Percentiles rank a stretch among this genome's conserved stretches.
Evolutionary conservation across 495 filamentous ascomycete genomes (phyloP).

Genomic region (Schizothecium vesticola): DNA sequence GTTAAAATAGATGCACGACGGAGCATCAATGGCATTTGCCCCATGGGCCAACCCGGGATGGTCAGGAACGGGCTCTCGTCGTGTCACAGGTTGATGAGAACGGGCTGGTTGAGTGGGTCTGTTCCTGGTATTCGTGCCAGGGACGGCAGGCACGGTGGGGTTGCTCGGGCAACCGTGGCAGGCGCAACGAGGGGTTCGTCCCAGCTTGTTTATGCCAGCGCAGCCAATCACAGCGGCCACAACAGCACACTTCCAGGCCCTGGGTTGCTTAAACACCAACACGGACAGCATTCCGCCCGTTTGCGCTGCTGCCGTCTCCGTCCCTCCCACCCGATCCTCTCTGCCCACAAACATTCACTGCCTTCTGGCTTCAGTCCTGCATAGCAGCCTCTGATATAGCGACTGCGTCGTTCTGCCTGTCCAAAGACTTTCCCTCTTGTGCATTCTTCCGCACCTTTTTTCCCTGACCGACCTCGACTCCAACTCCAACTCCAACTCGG

Average conservation of each 20-base stretch:
- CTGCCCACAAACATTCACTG: not conserved
- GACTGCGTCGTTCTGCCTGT: not conserved
- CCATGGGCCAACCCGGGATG: not conserved
- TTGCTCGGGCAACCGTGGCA: constrained; percentile 19
- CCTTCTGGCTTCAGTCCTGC: not conserved
- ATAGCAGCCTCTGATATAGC: constrained; percentile 18
- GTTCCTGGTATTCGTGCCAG: not conserved
- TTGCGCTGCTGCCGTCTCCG: not conserved
- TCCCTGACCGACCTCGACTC: not conserved
- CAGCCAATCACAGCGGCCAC: constrained; percentile 22
- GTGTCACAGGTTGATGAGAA: not conserved
- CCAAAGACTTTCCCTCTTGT: not conserved
- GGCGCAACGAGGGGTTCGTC: constrained; percentile 14
- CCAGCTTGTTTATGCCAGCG: constrained; percentile 19
- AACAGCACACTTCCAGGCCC: constrained; percentile 1
- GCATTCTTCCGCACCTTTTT: not conserved
- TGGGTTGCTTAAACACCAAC: constrained; percentile 26
- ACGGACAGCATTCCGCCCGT: constrained; percentile 1
- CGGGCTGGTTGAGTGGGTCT: not conserved
- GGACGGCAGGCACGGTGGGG: constrained; percentile 9
- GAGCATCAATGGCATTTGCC: not conserved
- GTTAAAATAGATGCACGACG: not conserved
- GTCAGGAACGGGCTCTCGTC: not conserved
- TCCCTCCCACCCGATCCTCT: constrained; percentile 2
- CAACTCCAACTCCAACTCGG: not conserved